Percentiles rank a stretch among this genome's conserved stretches.
These are phyloP conservation scores for Penicillium vulpinum DNA, from an alignment of 2,329 filamentous ascomycete species.

Conservation along the genomic window DNA sequence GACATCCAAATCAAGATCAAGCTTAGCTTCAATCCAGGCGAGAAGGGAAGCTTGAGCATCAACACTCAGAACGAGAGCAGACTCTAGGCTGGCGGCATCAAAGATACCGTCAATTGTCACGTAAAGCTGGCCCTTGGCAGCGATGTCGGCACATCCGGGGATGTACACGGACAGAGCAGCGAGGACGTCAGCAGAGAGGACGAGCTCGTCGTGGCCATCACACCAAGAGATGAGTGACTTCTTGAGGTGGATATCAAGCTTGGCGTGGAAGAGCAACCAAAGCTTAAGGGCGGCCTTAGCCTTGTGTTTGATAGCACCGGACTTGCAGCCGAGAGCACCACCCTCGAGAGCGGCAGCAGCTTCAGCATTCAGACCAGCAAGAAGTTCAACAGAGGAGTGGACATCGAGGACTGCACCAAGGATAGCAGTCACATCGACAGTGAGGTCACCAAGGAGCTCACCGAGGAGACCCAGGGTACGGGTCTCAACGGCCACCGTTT, in stretches of 20 bases:
- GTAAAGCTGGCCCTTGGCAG: slow-evolving; percentile 38
- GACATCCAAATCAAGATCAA: slow-evolving; percentile 30
- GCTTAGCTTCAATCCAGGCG: slow-evolving; percentile 28
- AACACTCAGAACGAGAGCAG: slow-evolving; percentile 34
- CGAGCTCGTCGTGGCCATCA: slow-evolving; percentile 27
- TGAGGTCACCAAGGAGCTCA: slow-evolving; percentile 20
- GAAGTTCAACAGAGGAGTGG: slow-evolving; percentile 18
- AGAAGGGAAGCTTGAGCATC: slow-evolving; percentile 31
- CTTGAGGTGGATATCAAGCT: slow-evolving; percentile 31
- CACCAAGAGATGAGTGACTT: slow-evolving; percentile 35
- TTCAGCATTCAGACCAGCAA: slow-evolving; percentile 33
- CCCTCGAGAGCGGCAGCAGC: slow-evolving; percentile 40
- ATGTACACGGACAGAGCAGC: slow-evolving; percentile 38
- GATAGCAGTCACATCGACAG: slow-evolving; percentile 24
- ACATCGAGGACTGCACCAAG: slow-evolving; percentile 26
- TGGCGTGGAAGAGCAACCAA: slow-evolving; percentile 31
- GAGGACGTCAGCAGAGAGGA: slow-evolving; percentile 28
- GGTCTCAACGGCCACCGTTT: slow-evolving; percentile 26
- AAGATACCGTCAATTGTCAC: slow-evolving; percentile 42
- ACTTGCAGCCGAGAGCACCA: slow-evolving; percentile 37
- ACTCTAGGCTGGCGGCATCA: slow-evolving; percentile 25
- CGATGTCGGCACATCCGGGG: slow-evolving; percentile 34
- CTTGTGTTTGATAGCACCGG: slow-evolving; percentile 27
- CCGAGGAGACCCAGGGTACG: slow-evolving; percentile 27
- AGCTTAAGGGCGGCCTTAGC: slow-evolving; percentile 31